Conservation (phyloP, 1,139 yeast genomes). For the Hansenula lynferdii region DNA sequence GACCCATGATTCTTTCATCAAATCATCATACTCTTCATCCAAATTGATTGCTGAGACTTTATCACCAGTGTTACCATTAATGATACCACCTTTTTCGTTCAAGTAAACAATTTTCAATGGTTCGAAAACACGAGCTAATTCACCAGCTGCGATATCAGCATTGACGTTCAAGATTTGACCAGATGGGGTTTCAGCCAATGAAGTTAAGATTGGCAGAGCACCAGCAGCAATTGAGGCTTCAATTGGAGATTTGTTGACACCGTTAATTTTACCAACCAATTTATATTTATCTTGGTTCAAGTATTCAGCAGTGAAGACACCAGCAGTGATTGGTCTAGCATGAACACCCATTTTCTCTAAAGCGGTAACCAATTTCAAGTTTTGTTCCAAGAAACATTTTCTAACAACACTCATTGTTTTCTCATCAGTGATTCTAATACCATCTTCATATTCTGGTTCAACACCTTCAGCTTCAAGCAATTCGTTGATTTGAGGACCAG, state of each 20-base stretch:
- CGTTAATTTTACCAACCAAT: conserved; percentile 83
- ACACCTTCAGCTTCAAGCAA: conserved; percentile 91
- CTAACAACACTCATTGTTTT: conserved; percentile 96
- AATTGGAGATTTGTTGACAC: conserved; percentile 85
- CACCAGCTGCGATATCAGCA: conserved; percentile 99
- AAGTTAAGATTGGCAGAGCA: conserved; percentile 91
- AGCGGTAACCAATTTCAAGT: conserved; percentile 91
- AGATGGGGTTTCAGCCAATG: conserved; percentile 91
- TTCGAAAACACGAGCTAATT: conserved; percentile 92
- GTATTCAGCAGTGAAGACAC: conserved; percentile 93
- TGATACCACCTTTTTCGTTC: conserved; percentile 96
- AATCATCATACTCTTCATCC: conserved; percentile 91
- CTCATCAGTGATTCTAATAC: conserved; percentile 93
- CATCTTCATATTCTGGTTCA: conserved; percentile 94
- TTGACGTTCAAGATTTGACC: conserved; percentile 97
- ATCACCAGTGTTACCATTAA: conserved; percentile 89
- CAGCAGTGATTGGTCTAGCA: conserved; percentile 98
- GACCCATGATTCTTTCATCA: conserved; percentile 95
- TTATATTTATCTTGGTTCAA: conserved; percentile 88
- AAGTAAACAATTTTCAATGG: conserved; percentile 94
- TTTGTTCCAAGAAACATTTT: conserved; percentile 91
- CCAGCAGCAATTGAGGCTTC: conserved; percentile 97
- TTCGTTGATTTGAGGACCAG: conserved; percentile 98
- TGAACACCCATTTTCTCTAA: conserved; percentile 94
- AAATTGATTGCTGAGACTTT: conserved; percentile 85